A percentile compares a stretch with the other conserved stretches of the same genome.
Conservation (phyloP, 1,284 basidiomycete species). For the Sutorius eximius region DNA sequence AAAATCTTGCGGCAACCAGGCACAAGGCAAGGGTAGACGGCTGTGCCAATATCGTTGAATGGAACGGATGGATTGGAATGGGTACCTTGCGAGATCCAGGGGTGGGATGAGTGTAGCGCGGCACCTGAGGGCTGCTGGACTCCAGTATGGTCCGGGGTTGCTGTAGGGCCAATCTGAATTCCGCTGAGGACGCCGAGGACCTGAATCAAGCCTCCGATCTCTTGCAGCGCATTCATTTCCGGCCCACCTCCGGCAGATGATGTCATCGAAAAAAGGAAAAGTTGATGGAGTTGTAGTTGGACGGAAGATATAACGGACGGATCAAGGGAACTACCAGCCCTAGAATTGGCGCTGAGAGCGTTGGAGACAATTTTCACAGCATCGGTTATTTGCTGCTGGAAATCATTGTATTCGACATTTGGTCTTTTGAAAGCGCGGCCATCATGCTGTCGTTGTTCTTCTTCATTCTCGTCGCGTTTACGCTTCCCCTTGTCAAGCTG, state of each 20-base stretch:
- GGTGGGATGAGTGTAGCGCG: conserved; percentile 32
- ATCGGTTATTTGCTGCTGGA: conserved; percentile 53
- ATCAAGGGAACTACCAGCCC: conserved; percentile 47
- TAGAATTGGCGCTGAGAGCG: conserved; percentile 39
- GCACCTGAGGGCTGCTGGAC: conserved; percentile 14
- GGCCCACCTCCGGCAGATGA: conserved; percentile 54
- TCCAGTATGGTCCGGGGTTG: conserved; percentile 18
- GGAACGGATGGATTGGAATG: conserved; percentile 22
- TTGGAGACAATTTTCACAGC: conserved; percentile 56
- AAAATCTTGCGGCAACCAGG: conserved; percentile 64
- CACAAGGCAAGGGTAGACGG: conserved; percentile 71
- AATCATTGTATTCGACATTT: conserved; percentile 40
- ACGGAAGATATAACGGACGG: conserved; percentile 61
- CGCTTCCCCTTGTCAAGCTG: conserved; percentile 66
- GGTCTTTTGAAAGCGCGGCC: conserved; percentile 45
- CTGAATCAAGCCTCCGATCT: conserved; percentile 72
- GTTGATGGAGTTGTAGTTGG: conserved; percentile 65
- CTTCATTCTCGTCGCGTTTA: conserved; percentile 60
- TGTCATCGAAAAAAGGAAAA: conserved; percentile 73
- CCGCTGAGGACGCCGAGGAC: conserved; percentile 74
- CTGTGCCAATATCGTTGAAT: conserved; percentile 60
- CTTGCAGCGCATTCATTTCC: conserved; percentile 60
- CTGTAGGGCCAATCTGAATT: conserved; percentile 61
- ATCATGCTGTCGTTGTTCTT: conserved; percentile 35
- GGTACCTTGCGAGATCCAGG: conserved; percentile 34